A percentile compares a stretch with the other conserved stretches of the same genome.
phyloP scores from a whole-genome alignment of 768 basidiomycete species.

The Tulasnella sp. region DNA sequence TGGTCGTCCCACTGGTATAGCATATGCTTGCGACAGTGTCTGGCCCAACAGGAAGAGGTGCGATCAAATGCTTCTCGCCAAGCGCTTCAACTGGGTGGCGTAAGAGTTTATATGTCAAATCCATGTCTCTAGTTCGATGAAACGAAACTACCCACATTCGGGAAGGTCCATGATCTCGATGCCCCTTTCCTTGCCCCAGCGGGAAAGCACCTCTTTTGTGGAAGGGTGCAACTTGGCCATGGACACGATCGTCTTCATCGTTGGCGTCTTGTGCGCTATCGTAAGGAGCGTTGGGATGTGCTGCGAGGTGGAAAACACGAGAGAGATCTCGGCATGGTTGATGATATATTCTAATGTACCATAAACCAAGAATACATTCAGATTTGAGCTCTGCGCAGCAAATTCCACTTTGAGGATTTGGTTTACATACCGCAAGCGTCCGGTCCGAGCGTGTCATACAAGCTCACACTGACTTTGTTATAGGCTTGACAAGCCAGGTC shows the following conservation, averaged over 20 bases:
- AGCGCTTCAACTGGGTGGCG: constrained; percentile 65
- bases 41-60: constrained; percentile 43
- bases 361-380: too few species aligned
- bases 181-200: constrained; percentile 59
- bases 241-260: constrained; percentile 63
- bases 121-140: not conserved
- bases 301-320: constrained; percentile 61
- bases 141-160: constrained; percentile 45
- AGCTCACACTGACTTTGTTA: constrained; percentile 68
- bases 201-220: constrained; percentile 42
- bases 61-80: constrained; percentile 51
- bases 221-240: constrained; percentile 51
- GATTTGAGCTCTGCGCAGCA: too few species aligned
- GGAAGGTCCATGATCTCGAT: constrained; percentile 51
- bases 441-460: constrained; percentile 91
- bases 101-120: not conserved
- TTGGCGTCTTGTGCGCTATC: constrained; percentile 47
- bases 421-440: constrained; percentile 79
- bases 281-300: constrained; percentile 73
- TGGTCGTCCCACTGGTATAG: constrained; percentile 87
- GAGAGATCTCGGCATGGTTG: constrained; percentile 68
- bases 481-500: constrained; percentile 77
- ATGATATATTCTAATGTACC: constrained; percentile 39
- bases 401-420: too few species aligned
- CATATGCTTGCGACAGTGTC: constrained; percentile 73